Percentiles rank a stretch among this genome's conserved stretches.
These are phyloP conservation scores for Cyberlindnera maclurae DNA, from an alignment of 805 yeast species.

Conservation along the genomic window DNA sequence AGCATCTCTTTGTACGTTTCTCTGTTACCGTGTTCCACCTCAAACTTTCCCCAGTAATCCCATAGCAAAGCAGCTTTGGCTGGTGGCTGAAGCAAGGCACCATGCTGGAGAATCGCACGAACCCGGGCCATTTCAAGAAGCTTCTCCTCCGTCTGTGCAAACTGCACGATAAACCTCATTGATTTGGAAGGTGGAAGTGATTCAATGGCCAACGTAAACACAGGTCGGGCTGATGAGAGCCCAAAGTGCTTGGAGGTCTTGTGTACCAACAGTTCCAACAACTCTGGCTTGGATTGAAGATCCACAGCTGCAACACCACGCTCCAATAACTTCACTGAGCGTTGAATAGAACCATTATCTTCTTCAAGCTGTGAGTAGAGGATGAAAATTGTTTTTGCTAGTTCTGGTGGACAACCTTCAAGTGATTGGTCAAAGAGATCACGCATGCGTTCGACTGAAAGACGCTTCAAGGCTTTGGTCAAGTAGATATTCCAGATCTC, in stretches of 20 bases:
- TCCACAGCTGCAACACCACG: conserved; percentile 31
- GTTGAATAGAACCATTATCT: conserved; percentile 40
- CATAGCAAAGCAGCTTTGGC: conserved; percentile 36
- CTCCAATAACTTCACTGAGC: conserved; percentile 41
- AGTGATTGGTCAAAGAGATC: conserved; percentile 71
- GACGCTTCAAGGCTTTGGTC: conserved; percentile 35
- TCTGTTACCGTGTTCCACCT: conserved; percentile 63
- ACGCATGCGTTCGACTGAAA: conserved; percentile 48
- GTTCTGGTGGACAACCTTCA: conserved; percentile 39
- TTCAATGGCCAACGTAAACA: conserved; percentile 48
- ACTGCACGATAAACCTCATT: conserved; percentile 40
- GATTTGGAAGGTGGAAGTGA: conserved; percentile 36
- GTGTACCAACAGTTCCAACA: conserved; percentile 38
- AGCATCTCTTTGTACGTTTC: conserved; percentile 69
- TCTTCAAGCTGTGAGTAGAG: conserved; percentile 60
- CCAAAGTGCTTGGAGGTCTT: conserved; percentile 36
- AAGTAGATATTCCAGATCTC: conserved; percentile 72
- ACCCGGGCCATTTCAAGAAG: conserved; percentile 52
- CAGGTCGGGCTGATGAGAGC: conserved; percentile 34
- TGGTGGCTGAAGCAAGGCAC: conserved; percentile 37
- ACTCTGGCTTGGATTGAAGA: conserved; percentile 26
- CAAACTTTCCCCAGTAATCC: conserved; percentile 71
- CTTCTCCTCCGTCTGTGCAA: conserved; percentile 49
- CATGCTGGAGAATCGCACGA: conserved; percentile 53
- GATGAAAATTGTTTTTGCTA: conserved; percentile 42